Conservation (phyloP, 2,329 filamentous ascomycete genomes). For the Xylariaceae sp. region DNA sequence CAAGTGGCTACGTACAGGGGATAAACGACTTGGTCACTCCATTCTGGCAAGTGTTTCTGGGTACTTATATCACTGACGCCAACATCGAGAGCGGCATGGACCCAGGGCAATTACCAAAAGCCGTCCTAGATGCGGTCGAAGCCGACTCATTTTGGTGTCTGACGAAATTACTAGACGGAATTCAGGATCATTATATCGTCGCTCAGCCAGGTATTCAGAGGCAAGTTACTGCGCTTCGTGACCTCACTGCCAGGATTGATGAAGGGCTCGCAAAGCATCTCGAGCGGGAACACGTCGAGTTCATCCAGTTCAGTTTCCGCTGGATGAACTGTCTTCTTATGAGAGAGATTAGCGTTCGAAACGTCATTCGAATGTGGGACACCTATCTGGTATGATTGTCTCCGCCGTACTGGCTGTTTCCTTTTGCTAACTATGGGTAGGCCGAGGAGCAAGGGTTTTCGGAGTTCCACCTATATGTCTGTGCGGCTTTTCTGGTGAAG, state of each 20-base stretch:
- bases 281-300: constrained; percentile 86
- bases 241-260: constrained; percentile 88
- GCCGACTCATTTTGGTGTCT: constrained; percentile 98
- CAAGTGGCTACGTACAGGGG: constrained; percentile 94
- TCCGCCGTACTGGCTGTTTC: neutral
- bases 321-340: constrained; percentile 99
- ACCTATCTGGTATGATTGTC: constrained; percentile 75
- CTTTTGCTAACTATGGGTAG: constrained; percentile 36
- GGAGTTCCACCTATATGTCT: constrained; percentile 96
- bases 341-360: constrained; percentile 93
- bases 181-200: constrained; percentile 98
- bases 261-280: constrained; percentile 76
- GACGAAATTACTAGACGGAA: constrained; percentile 95
- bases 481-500: constrained; percentile 94
- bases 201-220: constrained; percentile 94
- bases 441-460: constrained; percentile 98
- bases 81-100: constrained; percentile 95
- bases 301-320: constrained; percentile 97
- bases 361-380: constrained; percentile 99
- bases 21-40: constrained; percentile 98
- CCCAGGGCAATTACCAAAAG: constrained; percentile 81
- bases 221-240: constrained; percentile 80
- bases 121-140: constrained; percentile 92
- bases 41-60: constrained; percentile 96
- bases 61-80: constrained; percentile 87